These are phyloP conservation scores for Talaromyces sp. DNA, from an alignment of 2,329 filamentous ascomycete species.

Conservation along the genomic window DNA sequence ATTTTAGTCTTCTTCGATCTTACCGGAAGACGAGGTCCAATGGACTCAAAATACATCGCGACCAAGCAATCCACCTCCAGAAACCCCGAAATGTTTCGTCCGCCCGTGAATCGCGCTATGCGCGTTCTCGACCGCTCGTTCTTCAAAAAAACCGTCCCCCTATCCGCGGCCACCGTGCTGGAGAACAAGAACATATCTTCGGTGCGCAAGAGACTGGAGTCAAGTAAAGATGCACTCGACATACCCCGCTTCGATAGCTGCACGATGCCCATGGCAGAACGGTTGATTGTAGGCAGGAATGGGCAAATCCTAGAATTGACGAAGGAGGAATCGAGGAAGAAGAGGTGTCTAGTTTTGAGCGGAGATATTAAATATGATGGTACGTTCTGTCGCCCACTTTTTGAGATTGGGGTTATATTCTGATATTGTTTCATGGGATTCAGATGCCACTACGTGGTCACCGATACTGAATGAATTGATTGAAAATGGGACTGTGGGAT, in stretches of 20 bases:
- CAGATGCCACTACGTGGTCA: constrained; percentile 72
- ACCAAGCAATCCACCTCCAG: constrained; percentile 26
- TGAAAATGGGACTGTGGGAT: constrained; percentile 59
- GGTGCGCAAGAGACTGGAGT: constrained; percentile 62
- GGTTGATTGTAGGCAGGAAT: constrained; percentile 2
- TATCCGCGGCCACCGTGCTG: constrained; percentile 72
- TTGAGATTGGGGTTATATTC: constrained; percentile 10
- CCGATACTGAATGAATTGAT: constrained; percentile 63
- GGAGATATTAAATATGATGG: constrained; percentile 37
- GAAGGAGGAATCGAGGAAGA: constrained; percentile 46
- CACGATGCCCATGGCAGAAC: constrained; percentile 54
- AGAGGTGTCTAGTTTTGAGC: constrained; percentile 37
- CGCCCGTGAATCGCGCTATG: constrained; percentile 74
- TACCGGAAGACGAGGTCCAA: not conserved
- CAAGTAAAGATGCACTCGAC: constrained; percentile 60
- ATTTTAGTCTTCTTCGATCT: not conserved
- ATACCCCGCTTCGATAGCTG: constrained; percentile 57
- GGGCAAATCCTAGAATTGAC: constrained; percentile 40
- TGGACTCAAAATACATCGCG: constrained; percentile 6
- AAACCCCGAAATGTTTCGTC: constrained; percentile 58
- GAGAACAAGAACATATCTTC: constrained; percentile 69
- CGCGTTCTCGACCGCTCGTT: constrained; percentile 75
- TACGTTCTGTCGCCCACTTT: constrained; percentile 25
- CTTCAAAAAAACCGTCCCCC: constrained; percentile 69
- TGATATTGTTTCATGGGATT: constrained; percentile 24